Evolutionary conservation across 2,329 filamentous ascomycete species (phyloP), one percentile per base, ranked within the genome.

Genomic region (Exophiala spinifera): DNA sequence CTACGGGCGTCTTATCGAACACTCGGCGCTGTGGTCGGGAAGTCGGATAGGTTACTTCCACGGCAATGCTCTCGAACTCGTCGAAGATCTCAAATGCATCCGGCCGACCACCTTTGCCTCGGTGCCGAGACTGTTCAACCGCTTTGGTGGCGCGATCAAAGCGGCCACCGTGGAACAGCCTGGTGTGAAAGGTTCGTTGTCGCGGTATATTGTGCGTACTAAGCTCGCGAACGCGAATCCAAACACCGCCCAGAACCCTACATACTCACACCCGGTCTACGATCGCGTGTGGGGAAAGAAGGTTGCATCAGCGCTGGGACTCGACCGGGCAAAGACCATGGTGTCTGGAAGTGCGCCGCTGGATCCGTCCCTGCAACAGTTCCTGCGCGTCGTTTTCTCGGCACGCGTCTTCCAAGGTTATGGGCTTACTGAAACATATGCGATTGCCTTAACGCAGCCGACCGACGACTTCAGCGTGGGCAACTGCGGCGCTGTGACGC

Each of bases 391-490:
- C 36, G 87, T 88, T 25, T 89, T 95, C 60, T 87, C 82, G 56
- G 88, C 86, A 72, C 79, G 84, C 66, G 88, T 97, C 66, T 72
- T 82, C 28, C 92, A 97, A 73, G 94, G 92, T 25, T 99, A 92
- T 70, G 94, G 94, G 46, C 78, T 99, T 70, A 99, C 94, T 1
- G 94, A 99, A 74, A 88, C 91, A 1, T 96, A 95, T 66, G 91
- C 91, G 40, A 81, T 87, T 25, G 84, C 82, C 19, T 79, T 86
- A 11, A 81, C 83, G 33, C 94, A 97, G 74, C 66, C 82, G 10
- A 70, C 76, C 1, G 79, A 80, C 44, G 94, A 99, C 70, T 84
- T 88, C 67, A 81, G 79, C 7, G 76, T 85, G 3, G 91, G 90
- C 57, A 95, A 91, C 73, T 92, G 92, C 63, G 94, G 94, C 49